phyloP scores from a whole-genome alignment of 169 alveolate genomes.

The Plasmodium berghei region DNA sequence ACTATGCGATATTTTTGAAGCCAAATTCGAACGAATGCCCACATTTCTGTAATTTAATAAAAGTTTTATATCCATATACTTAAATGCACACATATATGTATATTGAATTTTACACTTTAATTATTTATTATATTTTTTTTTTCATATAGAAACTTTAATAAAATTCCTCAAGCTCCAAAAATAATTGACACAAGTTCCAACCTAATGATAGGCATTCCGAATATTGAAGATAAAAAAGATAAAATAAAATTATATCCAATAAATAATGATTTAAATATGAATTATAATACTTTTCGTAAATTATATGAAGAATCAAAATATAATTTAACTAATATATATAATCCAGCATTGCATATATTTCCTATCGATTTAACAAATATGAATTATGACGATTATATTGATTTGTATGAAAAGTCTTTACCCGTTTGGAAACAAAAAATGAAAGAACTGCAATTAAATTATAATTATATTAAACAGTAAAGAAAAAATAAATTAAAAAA shows the following conservation, averaged over 20 bases:
- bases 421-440: constrained; percentile 54
- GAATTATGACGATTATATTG: constrained; percentile 84
- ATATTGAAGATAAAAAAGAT: constrained; percentile 23
- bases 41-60: constrained; percentile 7
- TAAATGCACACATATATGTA: neutral
- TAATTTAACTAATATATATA: constrained; percentile 79
- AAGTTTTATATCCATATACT: neutral
- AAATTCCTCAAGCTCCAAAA: constrained; percentile 6
- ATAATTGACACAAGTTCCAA: constrained; percentile 1
- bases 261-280: constrained; percentile 29
- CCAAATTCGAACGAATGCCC: constrained; percentile 28
- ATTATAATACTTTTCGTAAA: constrained; percentile 37
- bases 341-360: constrained; percentile 84
- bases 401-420: constrained; percentile 79
- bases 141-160: neutral
- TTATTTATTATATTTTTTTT: neutral
- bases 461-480: constrained; percentile 21
- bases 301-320: constrained; percentile 57
- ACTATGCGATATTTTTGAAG: constrained; percentile 61
- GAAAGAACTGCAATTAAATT: constrained; percentile 26
- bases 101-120: neutral
- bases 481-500: neutral
- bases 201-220: constrained; percentile 2
- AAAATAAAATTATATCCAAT: constrained; percentile 27
- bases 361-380: constrained; percentile 86